Evolutionary conservation across 2,329 filamentous ascomycete genomes (phyloP).

Genomic region (Fusarium algeriense): DNA sequence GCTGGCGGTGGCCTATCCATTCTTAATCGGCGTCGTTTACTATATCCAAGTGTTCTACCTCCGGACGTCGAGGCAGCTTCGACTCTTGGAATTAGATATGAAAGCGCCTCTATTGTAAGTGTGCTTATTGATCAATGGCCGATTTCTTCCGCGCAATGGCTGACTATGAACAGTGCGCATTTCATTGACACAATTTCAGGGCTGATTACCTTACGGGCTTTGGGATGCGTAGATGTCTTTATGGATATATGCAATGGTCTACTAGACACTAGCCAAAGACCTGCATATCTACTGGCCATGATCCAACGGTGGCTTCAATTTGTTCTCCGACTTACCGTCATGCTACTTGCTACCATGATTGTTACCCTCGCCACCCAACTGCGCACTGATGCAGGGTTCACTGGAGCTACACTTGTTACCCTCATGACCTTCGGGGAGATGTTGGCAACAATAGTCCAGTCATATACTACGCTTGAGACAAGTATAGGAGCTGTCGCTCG

Average conservation of each 20-base stretch:
- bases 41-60: conserved; percentile 68
- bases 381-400: conserved; percentile 51
- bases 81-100: conserved; percentile 69
- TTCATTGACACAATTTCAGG: conserved; percentile 68
- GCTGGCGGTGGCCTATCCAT: conserved; percentile 62
- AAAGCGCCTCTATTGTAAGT: conserved; percentile 65
- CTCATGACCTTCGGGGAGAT: conserved; percentile 54
- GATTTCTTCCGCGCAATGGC: not conserved
- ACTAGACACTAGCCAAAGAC: conserved; percentile 66
- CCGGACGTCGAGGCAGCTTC: conserved; percentile 68
- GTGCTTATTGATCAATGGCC: too few relatives aligned
- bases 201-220: conserved; percentile 66
- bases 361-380: conserved; percentile 60
- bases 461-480: conserved; percentile 52
- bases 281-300: conserved; percentile 34
- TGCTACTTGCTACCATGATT: conserved; percentile 60
- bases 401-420: conserved; percentile 55
- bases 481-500: conserved; percentile 48
- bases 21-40: conserved; percentile 59
- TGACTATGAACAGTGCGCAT: conserved; percentile 48
- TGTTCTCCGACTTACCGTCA: conserved; percentile 62
- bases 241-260: conserved; percentile 52
- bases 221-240: conserved; percentile 49
- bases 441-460: conserved; percentile 48
- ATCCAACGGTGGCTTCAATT: conserved; percentile 70